Percentiles rank a stretch among this genome's conserved stretches.
Evolutionary conservation across 257 asterid species (phyloP).

Genomic region (Handroanthus guayacan): DNA sequence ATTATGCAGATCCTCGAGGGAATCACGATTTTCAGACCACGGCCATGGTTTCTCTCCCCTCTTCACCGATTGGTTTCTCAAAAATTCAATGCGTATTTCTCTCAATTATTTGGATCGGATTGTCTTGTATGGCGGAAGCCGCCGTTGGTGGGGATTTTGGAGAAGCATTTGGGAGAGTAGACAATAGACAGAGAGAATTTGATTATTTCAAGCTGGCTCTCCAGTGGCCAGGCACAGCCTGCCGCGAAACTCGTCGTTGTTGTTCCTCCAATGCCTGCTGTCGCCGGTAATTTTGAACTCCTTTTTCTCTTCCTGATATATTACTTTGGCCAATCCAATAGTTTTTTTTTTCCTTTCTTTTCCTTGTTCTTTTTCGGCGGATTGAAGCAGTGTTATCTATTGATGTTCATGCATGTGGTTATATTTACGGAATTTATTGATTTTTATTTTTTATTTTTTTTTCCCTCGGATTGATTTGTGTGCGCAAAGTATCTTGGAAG

Average conservation of each 20-base stretch:
- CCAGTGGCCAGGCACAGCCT: constrained; percentile 79
- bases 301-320: no score
- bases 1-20: constrained; percentile 12
- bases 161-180: constrained; percentile 33
- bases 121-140: constrained; percentile 39
- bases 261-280: constrained; percentile 83
- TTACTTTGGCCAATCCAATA: background rate
- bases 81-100: constrained; percentile 32
- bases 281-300: constrained; percentile 53
- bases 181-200: constrained; percentile 54
- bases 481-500: background rate
- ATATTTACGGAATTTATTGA: background rate
- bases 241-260: constrained; percentile 58
- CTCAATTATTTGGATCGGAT: constrained; percentile 43
- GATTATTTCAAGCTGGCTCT: constrained; percentile 81
- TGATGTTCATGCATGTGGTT: constrained; percentile 8
- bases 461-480: background rate
- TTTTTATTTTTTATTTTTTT: background rate
- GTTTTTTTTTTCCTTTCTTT: background rate
- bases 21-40: constrained; percentile 10
- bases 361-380: background rate
- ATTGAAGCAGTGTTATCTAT: background rate
- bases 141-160: constrained; percentile 38
- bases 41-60: constrained; percentile 52
- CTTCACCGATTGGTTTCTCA: constrained; percentile 16